A percentile compares a stretch with the other conserved stretches of the same genome.
Evolutionary conservation across 371 early-diverging fungal genomes (phyloP).

Genomic region (Batkoa obscura): DNA sequence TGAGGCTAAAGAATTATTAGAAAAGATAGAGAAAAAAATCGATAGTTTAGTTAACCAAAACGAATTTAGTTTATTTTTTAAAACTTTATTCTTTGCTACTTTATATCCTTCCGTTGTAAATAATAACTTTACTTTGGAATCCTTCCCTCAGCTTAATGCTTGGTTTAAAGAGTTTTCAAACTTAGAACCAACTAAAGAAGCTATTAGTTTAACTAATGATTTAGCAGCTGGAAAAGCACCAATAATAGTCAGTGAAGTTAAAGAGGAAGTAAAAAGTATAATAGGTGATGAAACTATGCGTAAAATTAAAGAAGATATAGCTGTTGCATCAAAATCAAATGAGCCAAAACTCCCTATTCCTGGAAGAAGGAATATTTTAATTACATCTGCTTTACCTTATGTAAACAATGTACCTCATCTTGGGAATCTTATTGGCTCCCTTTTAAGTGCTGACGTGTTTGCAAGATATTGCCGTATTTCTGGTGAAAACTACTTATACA

Average conservation of each 20-base stretch:
- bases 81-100: not conserved
- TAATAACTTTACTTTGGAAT: not conserved
- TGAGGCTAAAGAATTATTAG: not conserved
- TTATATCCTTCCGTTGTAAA: not conserved
- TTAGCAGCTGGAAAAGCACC: not conserved
- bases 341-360: slow-evolving; percentile 25
- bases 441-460: slow-evolving; percentile 94
- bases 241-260: not conserved
- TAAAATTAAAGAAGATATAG: not conserved
- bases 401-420: slow-evolving; percentile 99
- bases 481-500: slow-evolving; percentile 78
- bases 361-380: slow-evolving; percentile 68
- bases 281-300: slow-evolving; percentile 7
- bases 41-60: not conserved
- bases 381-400: slow-evolving; percentile 98
- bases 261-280: not conserved
- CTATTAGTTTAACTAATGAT: not conserved
- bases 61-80: not conserved
- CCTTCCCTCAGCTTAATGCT: not conserved
- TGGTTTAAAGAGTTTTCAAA: not conserved
- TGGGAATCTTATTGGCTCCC: slow-evolving; percentile 98
- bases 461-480: slow-evolving; percentile 85
- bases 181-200: not conserved
- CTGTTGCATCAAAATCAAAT: not conserved
- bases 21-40: not conserved